These are phyloP conservation scores for Leccinum olivaceopallidum DNA, from an alignment of 768 basidiomycete genomes.

Conservation along the genomic window DNA sequence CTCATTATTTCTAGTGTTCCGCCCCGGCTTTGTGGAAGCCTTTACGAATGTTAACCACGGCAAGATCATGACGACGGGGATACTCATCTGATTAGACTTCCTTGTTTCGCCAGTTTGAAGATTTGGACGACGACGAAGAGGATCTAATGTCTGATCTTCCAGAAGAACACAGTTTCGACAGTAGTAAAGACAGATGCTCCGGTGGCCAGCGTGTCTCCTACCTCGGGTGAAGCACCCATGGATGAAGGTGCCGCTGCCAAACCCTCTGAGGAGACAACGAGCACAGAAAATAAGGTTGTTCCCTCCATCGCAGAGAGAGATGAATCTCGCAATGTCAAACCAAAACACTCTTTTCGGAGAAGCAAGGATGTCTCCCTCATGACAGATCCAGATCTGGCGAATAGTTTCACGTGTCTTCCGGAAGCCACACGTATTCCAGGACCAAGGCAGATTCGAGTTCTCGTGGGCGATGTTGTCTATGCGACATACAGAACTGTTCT, in stretches of 20 bases:
- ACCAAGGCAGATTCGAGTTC: slow-evolving; percentile 52
- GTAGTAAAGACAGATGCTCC: slow-evolving; percentile 26
- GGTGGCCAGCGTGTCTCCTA: slow-evolving; percentile 4
- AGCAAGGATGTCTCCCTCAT: slow-evolving; percentile 24
- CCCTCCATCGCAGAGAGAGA: slow-evolving; percentile 9
- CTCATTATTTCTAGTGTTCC: slow-evolving; percentile 56
- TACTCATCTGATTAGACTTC: slow-evolving; percentile 50
- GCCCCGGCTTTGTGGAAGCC: slow-evolving; percentile 67
- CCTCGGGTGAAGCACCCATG: neutral
- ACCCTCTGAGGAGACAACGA: slow-evolving; percentile 3
- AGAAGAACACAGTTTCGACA: slow-evolving; percentile 35
- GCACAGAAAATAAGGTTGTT: neutral
- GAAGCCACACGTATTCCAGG: slow-evolving; percentile 32
- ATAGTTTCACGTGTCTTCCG: neutral
- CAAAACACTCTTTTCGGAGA: slow-evolving; percentile 38
- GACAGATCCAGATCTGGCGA: slow-evolving; percentile 13
- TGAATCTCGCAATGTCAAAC: slow-evolving; percentile 31
- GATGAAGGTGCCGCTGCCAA: slow-evolving; percentile 8
- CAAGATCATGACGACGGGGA: slow-evolving; percentile 39
- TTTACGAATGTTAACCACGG: slow-evolving; percentile 32
- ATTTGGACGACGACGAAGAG: slow-evolving; percentile 56
- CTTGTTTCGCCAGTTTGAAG: slow-evolving; percentile 39
- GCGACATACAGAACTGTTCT: slow-evolving; percentile 65
- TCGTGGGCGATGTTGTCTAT: slow-evolving; percentile 62
- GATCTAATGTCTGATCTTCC: slow-evolving; percentile 38